A percentile compares a stretch with the other conserved stretches of the same genome.
Conservation (phyloP, 257 asterid genomes). For the Nicotiana undulata region DNA sequence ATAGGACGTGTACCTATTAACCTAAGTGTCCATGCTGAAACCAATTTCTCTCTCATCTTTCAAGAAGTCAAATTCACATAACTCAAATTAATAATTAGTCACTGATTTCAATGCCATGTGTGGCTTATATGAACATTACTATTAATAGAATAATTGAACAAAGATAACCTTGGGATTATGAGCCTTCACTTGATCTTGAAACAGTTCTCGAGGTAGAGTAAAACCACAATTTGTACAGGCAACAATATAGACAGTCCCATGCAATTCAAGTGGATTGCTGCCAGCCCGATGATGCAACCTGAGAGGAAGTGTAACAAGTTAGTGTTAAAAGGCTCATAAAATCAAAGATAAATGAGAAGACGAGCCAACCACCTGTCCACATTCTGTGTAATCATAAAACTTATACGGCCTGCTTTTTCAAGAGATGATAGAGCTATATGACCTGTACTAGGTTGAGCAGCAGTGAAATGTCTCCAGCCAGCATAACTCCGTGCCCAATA, state of each 20-base stretch:
- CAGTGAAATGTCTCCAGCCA: slow-evolving; percentile 91
- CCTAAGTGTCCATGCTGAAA: neutral
- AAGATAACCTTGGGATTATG: slow-evolving; percentile 73
- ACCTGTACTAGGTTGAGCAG: slow-evolving; percentile 83
- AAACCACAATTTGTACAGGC: slow-evolving; percentile 72
- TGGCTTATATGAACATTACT: neutral
- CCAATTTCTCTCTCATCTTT: neutral
- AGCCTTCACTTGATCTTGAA: slow-evolving; percentile 89
- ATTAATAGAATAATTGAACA: neutral
- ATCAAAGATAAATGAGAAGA: slow-evolving; percentile 5
- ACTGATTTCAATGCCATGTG: neutral
- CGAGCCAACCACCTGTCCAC: slow-evolving; percentile 71
- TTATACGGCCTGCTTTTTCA: slow-evolving; percentile 69
- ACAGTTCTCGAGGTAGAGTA: slow-evolving; percentile 63
- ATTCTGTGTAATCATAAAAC: slow-evolving; percentile 77
- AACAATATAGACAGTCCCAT: slow-evolving; percentile 86
- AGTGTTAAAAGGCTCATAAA: slow-evolving; percentile 1
- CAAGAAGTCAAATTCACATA: neutral
- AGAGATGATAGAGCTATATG: slow-evolving; percentile 84
- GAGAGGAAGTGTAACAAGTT: slow-evolving; percentile 14
- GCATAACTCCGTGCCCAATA: slow-evolving; percentile 99
- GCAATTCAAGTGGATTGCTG: slow-evolving; percentile 92
- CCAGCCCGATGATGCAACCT: slow-evolving; percentile 98
- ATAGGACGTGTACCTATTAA: neutral
- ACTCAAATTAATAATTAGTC: neutral